These are phyloP conservation scores for Candida sp. DNA, from an alignment of 1,139 yeast genomes.

Conservation along the genomic window DNA sequence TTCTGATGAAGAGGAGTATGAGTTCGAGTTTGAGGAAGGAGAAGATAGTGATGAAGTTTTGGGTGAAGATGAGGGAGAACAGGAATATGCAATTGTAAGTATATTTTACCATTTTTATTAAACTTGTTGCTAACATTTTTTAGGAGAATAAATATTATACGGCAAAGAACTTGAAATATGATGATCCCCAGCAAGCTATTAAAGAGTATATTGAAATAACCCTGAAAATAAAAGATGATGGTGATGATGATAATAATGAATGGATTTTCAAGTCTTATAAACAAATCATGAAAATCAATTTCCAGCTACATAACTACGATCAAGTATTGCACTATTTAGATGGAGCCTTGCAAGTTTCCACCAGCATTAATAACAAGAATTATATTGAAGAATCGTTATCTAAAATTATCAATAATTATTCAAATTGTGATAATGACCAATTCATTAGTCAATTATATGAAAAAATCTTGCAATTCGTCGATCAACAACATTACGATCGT, in stretches of 20 bases:
- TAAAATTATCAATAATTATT: constrained; percentile 49
- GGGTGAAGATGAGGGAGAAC: constrained; percentile 17
- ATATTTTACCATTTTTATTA: constrained; percentile 23
- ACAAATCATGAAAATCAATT: constrained; percentile 59
- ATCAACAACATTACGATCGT: neutral
- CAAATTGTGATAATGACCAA: constrained; percentile 22
- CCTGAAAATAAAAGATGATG: constrained; percentile 14
- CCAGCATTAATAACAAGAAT: constrained; percentile 31
- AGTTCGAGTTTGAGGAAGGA: constrained; percentile 62
- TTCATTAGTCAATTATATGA: constrained; percentile 28
- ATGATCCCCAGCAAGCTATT: constrained; percentile 48
- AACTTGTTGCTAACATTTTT: constrained; percentile 16
- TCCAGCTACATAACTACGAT: constrained; percentile 27
- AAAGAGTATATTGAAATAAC: constrained; percentile 33
- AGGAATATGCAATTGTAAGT: constrained; percentile 54
- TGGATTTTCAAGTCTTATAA: constrained; percentile 63
- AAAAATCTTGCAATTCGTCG: constrained; percentile 21
- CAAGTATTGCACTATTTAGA: constrained; percentile 29
- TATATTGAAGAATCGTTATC: constrained; percentile 64
- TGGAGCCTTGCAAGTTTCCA: constrained; percentile 14
- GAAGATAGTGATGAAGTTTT: constrained; percentile 39
- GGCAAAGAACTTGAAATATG: constrained; percentile 65
- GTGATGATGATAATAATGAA: constrained; percentile 18
- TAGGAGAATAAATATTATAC: constrained; percentile 56
- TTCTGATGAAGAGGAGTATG: constrained; percentile 60